Evolutionary conservation across 176 grass and related monocot species (phyloP).

Genomic region (Cenchrus fungigraminus): DNA sequence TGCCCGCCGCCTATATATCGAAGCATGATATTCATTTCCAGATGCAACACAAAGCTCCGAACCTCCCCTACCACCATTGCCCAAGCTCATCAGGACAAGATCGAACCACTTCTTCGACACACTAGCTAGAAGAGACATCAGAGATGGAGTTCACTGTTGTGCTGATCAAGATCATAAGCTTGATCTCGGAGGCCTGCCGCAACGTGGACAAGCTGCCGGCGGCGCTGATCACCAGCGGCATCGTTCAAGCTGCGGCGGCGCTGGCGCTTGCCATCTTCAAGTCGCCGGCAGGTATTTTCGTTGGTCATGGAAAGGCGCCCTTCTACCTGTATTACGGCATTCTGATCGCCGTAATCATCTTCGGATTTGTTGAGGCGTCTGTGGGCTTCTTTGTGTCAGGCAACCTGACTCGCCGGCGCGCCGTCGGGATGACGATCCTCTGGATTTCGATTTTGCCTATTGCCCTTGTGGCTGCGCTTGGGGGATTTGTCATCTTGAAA

Average conservation of each 20-base stretch:
- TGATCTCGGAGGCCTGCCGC: slow-evolving; percentile 12
- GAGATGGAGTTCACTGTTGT: slow-evolving; percentile 35
- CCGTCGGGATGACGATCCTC: neutral
- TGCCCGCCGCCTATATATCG: neutral
- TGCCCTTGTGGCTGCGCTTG: neutral
- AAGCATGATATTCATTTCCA: neutral
- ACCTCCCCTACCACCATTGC: neutral
- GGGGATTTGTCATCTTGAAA: neutral
- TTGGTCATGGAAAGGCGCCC: neutral
- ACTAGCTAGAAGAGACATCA: neutral
- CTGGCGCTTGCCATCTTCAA: slow-evolving; percentile 18
- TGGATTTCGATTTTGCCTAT: slow-evolving; percentile 5
- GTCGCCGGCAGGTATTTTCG: neutral
- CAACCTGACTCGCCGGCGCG: neutral
- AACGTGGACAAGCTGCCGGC: neutral
- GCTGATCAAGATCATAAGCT: neutral
- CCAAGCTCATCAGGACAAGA: neutral
- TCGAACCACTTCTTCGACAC: neutral
- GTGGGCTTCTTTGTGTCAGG: neutral
- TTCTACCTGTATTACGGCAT: slow-evolving; percentile 25
- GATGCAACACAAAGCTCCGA: neutral
- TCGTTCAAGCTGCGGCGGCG: neutral
- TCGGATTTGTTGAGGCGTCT: slow-evolving; percentile 14
- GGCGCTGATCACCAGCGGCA: neutral
- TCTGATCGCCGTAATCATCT: neutral